These are phyloP conservation scores for Thyridium curvatum DNA, from an alignment of 2,329 filamentous ascomycete genomes.

Conservation along the genomic window DNA sequence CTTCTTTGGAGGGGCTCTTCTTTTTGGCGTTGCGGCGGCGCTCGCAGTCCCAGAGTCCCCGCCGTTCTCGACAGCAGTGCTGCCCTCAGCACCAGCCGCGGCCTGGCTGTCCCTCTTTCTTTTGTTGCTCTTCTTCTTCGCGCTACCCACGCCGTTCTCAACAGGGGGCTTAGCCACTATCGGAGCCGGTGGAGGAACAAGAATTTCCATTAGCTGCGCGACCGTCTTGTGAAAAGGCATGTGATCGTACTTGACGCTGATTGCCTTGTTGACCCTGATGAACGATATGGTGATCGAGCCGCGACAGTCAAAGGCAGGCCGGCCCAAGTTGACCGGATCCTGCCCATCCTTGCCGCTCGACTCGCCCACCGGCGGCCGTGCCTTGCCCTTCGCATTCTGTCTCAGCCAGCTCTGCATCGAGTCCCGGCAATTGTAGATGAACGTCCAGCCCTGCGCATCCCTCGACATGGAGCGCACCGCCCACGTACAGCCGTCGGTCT, in stretches of 20 bases:
- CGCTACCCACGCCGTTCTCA: neutral
- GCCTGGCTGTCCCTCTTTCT: conserved; percentile 1
- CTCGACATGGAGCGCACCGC: conserved; percentile 35
- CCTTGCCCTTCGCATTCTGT: conserved; percentile 33
- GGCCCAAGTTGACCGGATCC: conserved; percentile 37
- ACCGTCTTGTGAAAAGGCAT: conserved; percentile 52
- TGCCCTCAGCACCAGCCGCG: conserved; percentile 1
- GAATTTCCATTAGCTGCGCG: conserved; percentile 37
- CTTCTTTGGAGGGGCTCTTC: conserved; percentile 1
- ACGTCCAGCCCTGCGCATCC: conserved; percentile 42
- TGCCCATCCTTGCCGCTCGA: conserved; percentile 40
- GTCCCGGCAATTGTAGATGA: conserved; percentile 47
- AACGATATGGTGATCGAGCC: conserved; percentile 45
- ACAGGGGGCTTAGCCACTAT: conserved; percentile 6
- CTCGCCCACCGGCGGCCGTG: conserved; percentile 36
- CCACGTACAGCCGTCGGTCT: conserved; percentile 42
- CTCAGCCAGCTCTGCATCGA: conserved; percentile 45
- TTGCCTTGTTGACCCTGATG: conserved; percentile 35
- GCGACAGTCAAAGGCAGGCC: conserved; percentile 54
- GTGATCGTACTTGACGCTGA: conserved; percentile 50
- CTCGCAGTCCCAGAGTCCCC: conserved; percentile 7
- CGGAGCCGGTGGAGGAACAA: conserved; percentile 34
- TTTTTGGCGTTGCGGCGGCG: neutral
- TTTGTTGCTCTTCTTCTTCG: conserved; percentile 1
- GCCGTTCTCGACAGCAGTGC: conserved; percentile 1